Conservation (phyloP, 306 rosid genomes). For the Gastrolobium bilobum region DNA sequence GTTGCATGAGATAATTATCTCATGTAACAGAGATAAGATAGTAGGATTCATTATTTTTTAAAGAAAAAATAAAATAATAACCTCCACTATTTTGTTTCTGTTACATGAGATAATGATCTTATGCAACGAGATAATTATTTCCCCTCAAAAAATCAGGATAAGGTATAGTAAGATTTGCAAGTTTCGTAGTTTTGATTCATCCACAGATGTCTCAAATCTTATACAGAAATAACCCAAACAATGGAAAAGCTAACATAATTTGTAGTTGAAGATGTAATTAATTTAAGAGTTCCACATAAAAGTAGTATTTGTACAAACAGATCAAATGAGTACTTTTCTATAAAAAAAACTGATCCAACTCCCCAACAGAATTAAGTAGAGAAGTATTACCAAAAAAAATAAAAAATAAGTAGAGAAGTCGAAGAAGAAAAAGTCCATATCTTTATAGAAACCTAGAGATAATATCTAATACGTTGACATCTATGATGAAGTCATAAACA, state of each 20-base stretch:
- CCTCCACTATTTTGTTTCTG: too few species aligned
- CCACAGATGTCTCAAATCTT: neutral
- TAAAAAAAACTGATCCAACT: constrained; percentile 1
- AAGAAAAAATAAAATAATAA: too few species aligned
- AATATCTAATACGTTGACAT: constrained; percentile 40
- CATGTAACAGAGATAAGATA: too few species aligned
- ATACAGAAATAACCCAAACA: neutral
- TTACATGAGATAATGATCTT: too few species aligned
- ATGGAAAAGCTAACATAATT: neutral
- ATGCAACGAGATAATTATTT: too few species aligned
- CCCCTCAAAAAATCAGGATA: neutral
- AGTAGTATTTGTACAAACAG: constrained; percentile 13
- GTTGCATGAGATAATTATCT: too few species aligned
- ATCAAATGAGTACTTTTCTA: constrained; percentile 25
- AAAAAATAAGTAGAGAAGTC: constrained; percentile 32
- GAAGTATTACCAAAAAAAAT: too few species aligned
- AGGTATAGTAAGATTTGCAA: neutral
- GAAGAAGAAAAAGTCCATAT: constrained; percentile 20
- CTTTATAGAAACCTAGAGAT: constrained; percentile 32
- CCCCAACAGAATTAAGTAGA: constrained; percentile 27
- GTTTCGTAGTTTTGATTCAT: neutral
- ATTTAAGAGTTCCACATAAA: neutral
- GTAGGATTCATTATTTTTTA: too few species aligned
- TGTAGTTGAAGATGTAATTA: neutral
- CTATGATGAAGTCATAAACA: constrained; percentile 38